Evolutionary conservation across 2,329 filamentous ascomycete species (phyloP).

Genomic region (Monosporascus sp.): DNA sequence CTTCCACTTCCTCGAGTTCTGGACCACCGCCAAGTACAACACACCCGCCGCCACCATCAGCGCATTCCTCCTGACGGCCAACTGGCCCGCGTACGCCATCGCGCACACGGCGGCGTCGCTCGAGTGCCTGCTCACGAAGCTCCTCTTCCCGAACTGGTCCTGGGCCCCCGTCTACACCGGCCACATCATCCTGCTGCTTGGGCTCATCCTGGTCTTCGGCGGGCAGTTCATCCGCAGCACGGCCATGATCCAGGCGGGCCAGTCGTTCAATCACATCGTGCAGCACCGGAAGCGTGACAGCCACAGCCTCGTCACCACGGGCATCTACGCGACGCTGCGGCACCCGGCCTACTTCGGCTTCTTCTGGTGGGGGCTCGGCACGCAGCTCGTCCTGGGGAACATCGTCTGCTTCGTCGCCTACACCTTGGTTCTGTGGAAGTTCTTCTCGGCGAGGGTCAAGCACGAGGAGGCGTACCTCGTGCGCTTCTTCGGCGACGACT

Average conservation of each 20-base stretch:
- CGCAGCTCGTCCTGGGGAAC: slow-evolving; percentile 87
- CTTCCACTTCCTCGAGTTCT: slow-evolving; percentile 98
- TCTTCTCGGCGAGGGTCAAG: slow-evolving; percentile 70
- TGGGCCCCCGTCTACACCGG: slow-evolving; percentile 42
- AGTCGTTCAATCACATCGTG: slow-evolving; percentile 86
- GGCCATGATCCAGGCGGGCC: slow-evolving; percentile 85
- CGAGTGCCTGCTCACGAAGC: slow-evolving; percentile 62
- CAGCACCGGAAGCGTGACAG: slow-evolving; percentile 62
- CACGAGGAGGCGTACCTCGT: slow-evolving; percentile 76
- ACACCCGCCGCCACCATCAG: slow-evolving; percentile 64
- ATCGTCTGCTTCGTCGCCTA: slow-evolving; percentile 71
- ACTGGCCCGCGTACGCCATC: slow-evolving; percentile 78
- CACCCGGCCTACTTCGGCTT: slow-evolving; percentile 98
- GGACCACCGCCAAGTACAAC: slow-evolving; percentile 81
- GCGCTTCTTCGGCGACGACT: slow-evolving; percentile 79
- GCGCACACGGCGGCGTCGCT: slow-evolving; percentile 71
- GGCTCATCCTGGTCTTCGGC: slow-evolving; percentile 56
- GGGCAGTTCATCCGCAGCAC: slow-evolving; percentile 74
- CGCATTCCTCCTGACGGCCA: slow-evolving; percentile 78
- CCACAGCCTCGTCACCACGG: slow-evolving; percentile 77
- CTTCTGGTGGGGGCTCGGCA: slow-evolving; percentile 97
- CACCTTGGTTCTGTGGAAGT: slow-evolving; percentile 71
- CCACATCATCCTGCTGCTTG: slow-evolving; percentile 44
- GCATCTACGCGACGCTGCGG: slow-evolving; percentile 69
- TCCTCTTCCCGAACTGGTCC: slow-evolving; percentile 46